These are phyloP conservation scores for Neurospora tetrasperma DNA, from an alignment of 495 filamentous ascomycete species.

Conservation along the genomic window DNA sequence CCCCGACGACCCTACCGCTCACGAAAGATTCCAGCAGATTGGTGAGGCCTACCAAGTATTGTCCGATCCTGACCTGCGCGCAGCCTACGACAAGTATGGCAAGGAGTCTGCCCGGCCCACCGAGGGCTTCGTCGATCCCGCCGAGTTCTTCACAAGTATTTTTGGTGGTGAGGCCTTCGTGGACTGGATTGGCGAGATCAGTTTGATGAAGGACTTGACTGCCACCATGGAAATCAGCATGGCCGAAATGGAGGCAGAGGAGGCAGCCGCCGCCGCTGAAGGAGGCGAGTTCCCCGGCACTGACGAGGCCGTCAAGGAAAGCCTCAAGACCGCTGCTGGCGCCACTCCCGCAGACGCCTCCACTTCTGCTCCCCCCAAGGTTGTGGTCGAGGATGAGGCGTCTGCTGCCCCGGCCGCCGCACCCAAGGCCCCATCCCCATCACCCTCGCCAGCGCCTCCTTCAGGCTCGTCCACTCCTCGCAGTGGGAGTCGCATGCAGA, in stretches of 20 bases:
- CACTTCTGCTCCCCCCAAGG: conserved; percentile 21
- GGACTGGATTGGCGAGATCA: conserved; percentile 86
- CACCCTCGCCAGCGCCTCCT: conserved; percentile 38
- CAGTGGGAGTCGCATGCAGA: conserved; percentile 32
- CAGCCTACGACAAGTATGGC: conserved; percentile 90
- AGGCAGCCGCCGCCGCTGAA: conserved; percentile 28
- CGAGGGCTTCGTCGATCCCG: conserved; percentile 89
- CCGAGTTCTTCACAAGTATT: conserved; percentile 98
- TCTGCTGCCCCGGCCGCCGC: conserved; percentile 7
- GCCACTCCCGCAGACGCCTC: conserved; percentile 17
- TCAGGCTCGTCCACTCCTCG: conserved; percentile 54
- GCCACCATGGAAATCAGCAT: conserved; percentile 86
- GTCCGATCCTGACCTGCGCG: conserved; percentile 72
- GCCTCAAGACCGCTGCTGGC: conserved; percentile 26
- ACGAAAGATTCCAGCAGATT: conserved; percentile 86
- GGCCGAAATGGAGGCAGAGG: conserved; percentile 57
- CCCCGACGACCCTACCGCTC: conserved; percentile 88
- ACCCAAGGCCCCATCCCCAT: conserved; percentile 18
- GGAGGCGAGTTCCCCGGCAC: conserved; percentile 38
- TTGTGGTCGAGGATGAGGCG: conserved; percentile 38
- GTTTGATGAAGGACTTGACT: conserved; percentile 82
- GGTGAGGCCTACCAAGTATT: conserved; percentile 98
- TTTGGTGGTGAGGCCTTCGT: conserved; percentile 95
- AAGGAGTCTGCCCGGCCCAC: conserved; percentile 83
- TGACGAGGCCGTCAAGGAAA: conserved; percentile 39